Evolutionary conservation across 2,329 filamentous ascomycete species (phyloP), one percentile per base, ranked within the genome.

Genomic region (Neonectria punicea): DNA sequence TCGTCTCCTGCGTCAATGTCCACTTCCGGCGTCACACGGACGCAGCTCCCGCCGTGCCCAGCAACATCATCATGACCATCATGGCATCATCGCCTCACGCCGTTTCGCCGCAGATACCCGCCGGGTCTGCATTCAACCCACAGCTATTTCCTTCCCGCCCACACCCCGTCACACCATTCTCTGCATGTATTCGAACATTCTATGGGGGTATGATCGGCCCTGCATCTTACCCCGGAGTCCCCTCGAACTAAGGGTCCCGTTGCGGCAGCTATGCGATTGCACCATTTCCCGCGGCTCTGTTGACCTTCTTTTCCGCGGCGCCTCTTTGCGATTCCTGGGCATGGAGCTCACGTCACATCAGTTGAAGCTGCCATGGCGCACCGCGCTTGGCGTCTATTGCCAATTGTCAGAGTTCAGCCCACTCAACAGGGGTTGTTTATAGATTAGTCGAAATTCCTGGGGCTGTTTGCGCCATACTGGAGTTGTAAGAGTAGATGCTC

Each of bases 251-350:
- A 25, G 36, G 36, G 20, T 20, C 20, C 57, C 54, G n/a, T 13
- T 49, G 53, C 49, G 20, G 49, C 58, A 50, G 39, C 28, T 32
- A 25, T 9, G 39, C 34, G 34, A 72, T 72, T 61, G 69, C 61
- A 68, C 60, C 69, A 72, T 72, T 36, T 20, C 6, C 46, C 39
- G 59, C 65, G 65, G 60, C 63, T 36, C 28, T 60, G 67, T 71
- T 71, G 67, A 68, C 43, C 55, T 46, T 9, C 18, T 34, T 20
- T 32, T 13, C 5, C 46, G 22, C 46, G 22, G 49, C n/a, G 30
- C 30, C 30, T 34, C 53, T 14, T 14, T 34, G 51, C 20, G 25
- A 25, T 53, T 44, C 41, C 41, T 43, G 34, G 28, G 34, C 18
- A 41, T 53, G 20, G 41, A 54, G 66, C 55, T 8, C 47, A 54